Conservation (phyloP, 23 red algal species). For the Gracilaria caudata region DNA sequence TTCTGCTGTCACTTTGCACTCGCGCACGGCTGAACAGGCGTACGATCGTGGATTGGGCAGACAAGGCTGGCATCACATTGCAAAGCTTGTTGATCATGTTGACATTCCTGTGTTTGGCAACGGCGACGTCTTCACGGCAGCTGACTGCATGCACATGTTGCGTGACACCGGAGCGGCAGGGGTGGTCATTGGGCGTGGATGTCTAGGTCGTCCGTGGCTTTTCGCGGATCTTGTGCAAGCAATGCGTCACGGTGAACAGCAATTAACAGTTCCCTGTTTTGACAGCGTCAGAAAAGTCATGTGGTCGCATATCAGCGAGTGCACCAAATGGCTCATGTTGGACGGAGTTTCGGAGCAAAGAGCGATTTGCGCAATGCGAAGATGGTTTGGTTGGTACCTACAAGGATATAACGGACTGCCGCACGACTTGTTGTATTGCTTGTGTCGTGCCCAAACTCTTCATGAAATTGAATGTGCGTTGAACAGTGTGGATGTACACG, state of each 20-base stretch:
- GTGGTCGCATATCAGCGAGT: conserved; percentile 12
- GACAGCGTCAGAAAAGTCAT: conserved; percentile 17
- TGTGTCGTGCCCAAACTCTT: conserved; percentile 13
- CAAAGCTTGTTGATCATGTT: conserved; percentile 25
- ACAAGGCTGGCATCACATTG: conserved; percentile 48
- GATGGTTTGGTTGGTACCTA: conserved; percentile 64
- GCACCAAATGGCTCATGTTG: neutral
- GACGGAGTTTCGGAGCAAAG: conserved; percentile 1
- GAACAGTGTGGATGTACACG: neutral
- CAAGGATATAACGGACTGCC: conserved; percentile 44
- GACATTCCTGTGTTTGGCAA: conserved; percentile 73
- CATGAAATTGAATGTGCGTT: neutral
- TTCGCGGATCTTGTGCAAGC: conserved; percentile 60
- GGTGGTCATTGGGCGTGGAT: conserved; percentile 68
- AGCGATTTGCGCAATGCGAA: conserved; percentile 20
- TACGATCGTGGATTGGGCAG: conserved; percentile 38
- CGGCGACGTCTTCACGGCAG: conserved; percentile 68
- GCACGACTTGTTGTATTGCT: conserved; percentile 1
- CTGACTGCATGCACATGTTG: conserved; percentile 40
- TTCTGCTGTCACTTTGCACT: conserved; percentile 48
- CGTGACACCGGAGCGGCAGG: conserved; percentile 48
- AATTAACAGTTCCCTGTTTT: conserved; percentile 33
- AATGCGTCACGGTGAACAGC: conserved; percentile 5
- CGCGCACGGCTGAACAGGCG: conserved; percentile 46
- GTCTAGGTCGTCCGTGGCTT: conserved; percentile 69